Evolutionary conservation across 129 eudicot species (phyloP), one percentile per base, ranked within the genome.

Genomic region (Flaveria linearis): DNA sequence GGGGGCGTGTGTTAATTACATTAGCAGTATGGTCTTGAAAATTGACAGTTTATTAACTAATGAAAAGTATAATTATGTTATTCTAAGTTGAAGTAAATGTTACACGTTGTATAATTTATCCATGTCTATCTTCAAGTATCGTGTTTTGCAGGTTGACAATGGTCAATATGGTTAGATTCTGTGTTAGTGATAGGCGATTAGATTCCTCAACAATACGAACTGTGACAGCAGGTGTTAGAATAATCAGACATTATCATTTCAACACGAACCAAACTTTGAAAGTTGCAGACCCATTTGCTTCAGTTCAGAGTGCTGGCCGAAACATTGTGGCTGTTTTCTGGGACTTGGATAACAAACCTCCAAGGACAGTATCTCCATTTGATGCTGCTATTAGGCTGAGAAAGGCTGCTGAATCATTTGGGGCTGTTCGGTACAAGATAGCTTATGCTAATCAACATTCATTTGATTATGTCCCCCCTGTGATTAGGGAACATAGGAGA

Each of bases 271-370:
- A 49, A 17, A 58, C 76, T 45, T 56, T 1, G 12, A 30, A 68
- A 50, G 51, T 82, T 71, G 51, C 81, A 26, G 41, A 72, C 49
- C 78, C 80, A 20, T 75, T 73, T 15, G n/a, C 70, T 78, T 82
- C 75, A 4, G 74, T 30, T 60, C 72, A 79, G 8, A 64, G 53
- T 39, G 46, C 16, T 61, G 20, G 72, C 17, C 87, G 58, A 62
- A 79, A 80, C 71, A 86, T 79, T 52, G 92, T 90, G 15, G 97
- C 88, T 0, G 81, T 94, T 70, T 94, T 94, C 74, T 91, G 93
- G 97, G 97, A 94, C 80, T 77, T 94, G 30, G 97, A 84, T 45
- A 89, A 94, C 87, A 91, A 93, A 76, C 93, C 93, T 28, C 97
- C 96, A 30, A 89, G 74, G 43, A 82, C 87, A 80, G 75, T 79